Conservation (phyloP, 768 basidiomycete genomes). For the Psilocybe cyanescens region DNA sequence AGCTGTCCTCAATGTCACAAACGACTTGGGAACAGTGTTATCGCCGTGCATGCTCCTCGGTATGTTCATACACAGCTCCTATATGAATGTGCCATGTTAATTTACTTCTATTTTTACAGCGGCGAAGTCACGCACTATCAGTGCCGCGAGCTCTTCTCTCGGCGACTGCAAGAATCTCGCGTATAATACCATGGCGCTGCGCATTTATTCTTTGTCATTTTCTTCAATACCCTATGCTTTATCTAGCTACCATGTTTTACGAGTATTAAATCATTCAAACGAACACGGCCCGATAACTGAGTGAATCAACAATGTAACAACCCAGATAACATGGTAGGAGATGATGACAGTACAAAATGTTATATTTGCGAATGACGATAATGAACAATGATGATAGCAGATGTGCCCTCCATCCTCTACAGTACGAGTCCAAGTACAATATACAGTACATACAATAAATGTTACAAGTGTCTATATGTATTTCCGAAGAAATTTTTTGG, state of each 20-base stretch:
- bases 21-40: slow-evolving; percentile 88
- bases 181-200: slow-evolving; percentile 20
- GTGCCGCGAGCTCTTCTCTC: slow-evolving; percentile 85
- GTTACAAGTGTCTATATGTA: background rate
- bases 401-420: background rate
- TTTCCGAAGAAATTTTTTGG: background rate
- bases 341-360: background rate
- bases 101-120: slow-evolving; percentile 41
- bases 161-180: slow-evolving; percentile 48
- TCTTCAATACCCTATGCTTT: background rate
- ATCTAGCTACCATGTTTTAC: background rate
- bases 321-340: background rate
- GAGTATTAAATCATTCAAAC: too few species aligned
- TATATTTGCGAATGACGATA: background rate
- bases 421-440: background rate
- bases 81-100: background rate
- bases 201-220: background rate
- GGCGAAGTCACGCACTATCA: slow-evolving; percentile 98
- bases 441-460: background rate
- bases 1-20: slow-evolving; percentile 98
- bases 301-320: background rate
- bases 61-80: slow-evolving; percentile 36
- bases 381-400: background rate
- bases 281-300: too few species aligned
- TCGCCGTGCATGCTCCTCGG: slow-evolving; percentile 91